Evolutionary conservation across 2,329 filamentous ascomycete genomes (phyloP), one percentile per base, ranked within the genome.

Genomic region (Escovopsis sp.): DNA sequence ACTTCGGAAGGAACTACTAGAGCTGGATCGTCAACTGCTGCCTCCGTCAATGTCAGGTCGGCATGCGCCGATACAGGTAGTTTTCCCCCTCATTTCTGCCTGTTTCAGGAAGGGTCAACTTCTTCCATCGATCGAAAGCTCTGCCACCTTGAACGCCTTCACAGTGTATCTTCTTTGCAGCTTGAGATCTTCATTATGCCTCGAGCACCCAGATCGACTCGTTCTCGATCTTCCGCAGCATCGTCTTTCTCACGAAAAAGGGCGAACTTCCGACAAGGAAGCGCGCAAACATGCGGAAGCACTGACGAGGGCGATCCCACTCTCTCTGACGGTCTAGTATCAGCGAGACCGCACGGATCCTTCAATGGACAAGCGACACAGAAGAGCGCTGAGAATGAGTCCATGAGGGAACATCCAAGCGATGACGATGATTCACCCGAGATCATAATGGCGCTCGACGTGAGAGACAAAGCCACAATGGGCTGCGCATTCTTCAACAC

Each of bases 401-500:
- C 11, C 15, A 5, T 2, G 23, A 15, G 15, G 12, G 35, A 5
- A 12, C n/a, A 37, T 23, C 15, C 10, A 23, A 15, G 10, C 8
- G 37, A 26, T 12, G 37, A 30, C 37, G 26, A 26, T 15, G 23
- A n/a, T 28, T 12, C 26, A 12, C 10, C 23, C 6, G 84, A 91
- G 55, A 63, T 86, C 26, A 72, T 94, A 45, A 85, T 94, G 77
- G 84, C 85, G 1, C 66, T 94, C 23, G 79, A 93, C 45, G 69
- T 89, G 57, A 77, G 72, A 47, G 72, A 79, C n/a, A 72, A 75
- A 28, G 77, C 74, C 1, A 78, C 72, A 0, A 69, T 94, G 15
- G 89, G 89, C 1, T 95, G 87, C 58, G 81, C 85, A 38, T 94
- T 89, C 55, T 94, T 89, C 55, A 67, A 80, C 38, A 77, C 80